These are phyloP conservation scores for Tephrocybe sp. DNA, from an alignment of 768 basidiomycete genomes.

Conservation along the genomic window DNA sequence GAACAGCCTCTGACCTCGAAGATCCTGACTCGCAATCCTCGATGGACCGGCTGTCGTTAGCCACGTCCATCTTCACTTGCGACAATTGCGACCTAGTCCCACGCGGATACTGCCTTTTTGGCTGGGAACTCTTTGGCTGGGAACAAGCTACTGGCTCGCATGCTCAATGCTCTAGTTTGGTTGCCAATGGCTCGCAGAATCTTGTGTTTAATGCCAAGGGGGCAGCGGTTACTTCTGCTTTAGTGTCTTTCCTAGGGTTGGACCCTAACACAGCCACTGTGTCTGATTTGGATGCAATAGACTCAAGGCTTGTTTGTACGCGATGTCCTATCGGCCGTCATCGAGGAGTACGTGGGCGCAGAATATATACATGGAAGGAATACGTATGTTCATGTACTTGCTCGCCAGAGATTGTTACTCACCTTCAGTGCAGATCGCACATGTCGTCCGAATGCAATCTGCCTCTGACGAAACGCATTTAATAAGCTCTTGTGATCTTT, in stretches of 20 bases:
- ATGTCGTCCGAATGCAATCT: neutral
- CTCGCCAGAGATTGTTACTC: neutral
- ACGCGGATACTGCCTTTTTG: neutral
- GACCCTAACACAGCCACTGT: neutral
- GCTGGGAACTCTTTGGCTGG: no score
- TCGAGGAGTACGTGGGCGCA: neutral
- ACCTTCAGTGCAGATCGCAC: neutral
- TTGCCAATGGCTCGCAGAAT: neutral
- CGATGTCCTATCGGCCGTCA: neutral
- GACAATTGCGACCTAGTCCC: neutral
- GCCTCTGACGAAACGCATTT: neutral
- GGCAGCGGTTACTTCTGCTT: neutral
- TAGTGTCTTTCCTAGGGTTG: neutral
- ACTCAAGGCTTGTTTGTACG: neutral
- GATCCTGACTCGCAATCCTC: neutral
- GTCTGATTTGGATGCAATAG: neutral
- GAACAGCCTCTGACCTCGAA: neutral
- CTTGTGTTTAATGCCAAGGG: neutral
- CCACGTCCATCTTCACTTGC: neutral
- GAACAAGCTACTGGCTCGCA: neutral
- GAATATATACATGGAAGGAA: neutral
- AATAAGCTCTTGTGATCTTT: constrained; percentile 18
- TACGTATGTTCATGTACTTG: neutral
- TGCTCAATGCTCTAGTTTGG: neutral
- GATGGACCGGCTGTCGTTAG: neutral